Base-by-base conservation (phyloP, 1,139 yeast genomes). In the Zygosaccharomyces sapae region DNA sequence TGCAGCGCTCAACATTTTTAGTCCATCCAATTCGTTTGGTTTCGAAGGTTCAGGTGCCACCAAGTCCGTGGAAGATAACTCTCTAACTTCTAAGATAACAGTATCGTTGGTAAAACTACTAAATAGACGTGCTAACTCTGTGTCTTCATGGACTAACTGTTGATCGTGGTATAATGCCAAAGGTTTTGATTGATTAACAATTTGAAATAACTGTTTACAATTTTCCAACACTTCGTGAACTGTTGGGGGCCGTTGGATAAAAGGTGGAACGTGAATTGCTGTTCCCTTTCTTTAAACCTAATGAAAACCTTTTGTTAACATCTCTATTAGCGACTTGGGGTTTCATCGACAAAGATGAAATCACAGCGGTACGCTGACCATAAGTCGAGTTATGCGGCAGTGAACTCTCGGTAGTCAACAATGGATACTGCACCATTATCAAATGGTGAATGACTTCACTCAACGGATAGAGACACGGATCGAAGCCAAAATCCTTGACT, bases 401-500 rank as follows among this genome's bases (percentile, higher is more conserved):
- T 9, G 36, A 13, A 29, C 33, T 27, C 16, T 43, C 40, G 31
- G 37, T 44, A 30, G 45, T 49, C 6, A 48, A 41, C 44, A 83
- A 65, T 3, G 92, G 90, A 59, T 81, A 83, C 51, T 83, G 88
- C 45, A 72, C 72, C 30, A 81, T 65, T n/a, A 86, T 72, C 27
- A 78, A 68, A 45, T 76, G 80, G 59, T 81, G 84, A 54, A 86
- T 77, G 5, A 85, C 73, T 53, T 84, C 89, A 53, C 86, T 77
- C 33, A 86, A 62, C 2, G 85, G 83, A 49, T 74, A 72, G 54
- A 84, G 67, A 20, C 82, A 73, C 1, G 75, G 66, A 58, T 86
- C 89, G 61, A 86, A 85, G 1, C 95, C 95, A 68, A 83, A 86
- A 64, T 86, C 95, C 56, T 81, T 83, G 33, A 83, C 76, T 53